Base-by-base conservation (phyloP, 148 eudicot genomes). In the Dysphania ambrosioides region DNA sequence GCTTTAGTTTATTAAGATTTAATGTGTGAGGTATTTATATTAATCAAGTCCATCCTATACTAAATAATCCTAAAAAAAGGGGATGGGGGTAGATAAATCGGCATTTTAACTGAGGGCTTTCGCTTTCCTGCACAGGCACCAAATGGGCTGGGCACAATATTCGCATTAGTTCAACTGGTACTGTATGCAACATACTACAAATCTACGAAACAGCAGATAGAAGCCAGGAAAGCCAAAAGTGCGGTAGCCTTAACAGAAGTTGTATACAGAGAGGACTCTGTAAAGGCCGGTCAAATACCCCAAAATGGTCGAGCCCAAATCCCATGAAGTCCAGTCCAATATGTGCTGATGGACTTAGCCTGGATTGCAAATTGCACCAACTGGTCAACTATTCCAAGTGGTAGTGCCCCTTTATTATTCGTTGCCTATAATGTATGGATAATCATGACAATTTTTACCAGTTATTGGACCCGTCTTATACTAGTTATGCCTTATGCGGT, bases 111-210 rank as follows among this genome's bases (percentile, higher is more conserved):
- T 38, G 16, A 6, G 32, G 44, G 66, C n/a, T 30, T 70, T 42
- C 26, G n/a, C 2, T 42, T 18, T 44, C 51, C 53, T 13, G 29
- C 30, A 23, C 80, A 93, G 97, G 87, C 78, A 8, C 96, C 97
- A 13, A 93, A 93, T 80, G 93, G 89, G 70, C 36, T 87, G 75
- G 97, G 97, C 2, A 35, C 85, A 16, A 23, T 90, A 35, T 86
- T 88, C 56, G 89, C 91, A 42, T 29, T 88, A 78, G 89, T 78
- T 71, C 97, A 93, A 34, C 68, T 93, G 32, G 70, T 86, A 21
- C 79, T 93, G 0, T 93, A 88, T 71, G 88, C 87, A 29, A 75
- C 82, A 16, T 90, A 72, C 64, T 90, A 90, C 86, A 87, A 82
- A 66, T 88, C 93, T 15, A 90, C 97, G 0, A 75, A 84, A 73